Evolutionary conservation across 257 asterid species (phyloP).

Genomic region (Salvia hispanica): DNA sequence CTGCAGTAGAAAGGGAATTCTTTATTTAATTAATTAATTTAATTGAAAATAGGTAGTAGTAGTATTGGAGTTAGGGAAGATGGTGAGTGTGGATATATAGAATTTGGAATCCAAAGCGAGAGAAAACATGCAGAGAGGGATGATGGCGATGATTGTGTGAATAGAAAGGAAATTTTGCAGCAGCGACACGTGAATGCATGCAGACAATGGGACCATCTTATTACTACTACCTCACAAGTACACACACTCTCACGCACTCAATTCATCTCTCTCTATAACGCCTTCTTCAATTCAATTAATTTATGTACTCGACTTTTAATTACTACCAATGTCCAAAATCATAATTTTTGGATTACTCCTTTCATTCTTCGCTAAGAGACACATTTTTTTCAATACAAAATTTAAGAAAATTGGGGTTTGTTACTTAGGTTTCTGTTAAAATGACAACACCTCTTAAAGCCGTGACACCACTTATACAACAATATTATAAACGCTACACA

Average conservation of each 20-base stretch:
- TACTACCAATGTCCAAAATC: too few relatives aligned
- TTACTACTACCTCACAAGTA: conserved; percentile 38
- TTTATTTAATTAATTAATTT: not conserved
- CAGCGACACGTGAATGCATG: conserved; percentile 77
- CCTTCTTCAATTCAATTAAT: not conserved
- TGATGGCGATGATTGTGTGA: conserved; percentile 47
- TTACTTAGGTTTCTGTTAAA: too few relatives aligned
- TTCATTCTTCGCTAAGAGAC: too few relatives aligned
- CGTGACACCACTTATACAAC: too few relatives aligned
- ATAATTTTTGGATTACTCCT: too few relatives aligned
- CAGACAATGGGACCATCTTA: conserved; percentile 64
- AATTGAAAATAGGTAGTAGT: too few relatives aligned
- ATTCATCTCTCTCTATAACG: not conserved
- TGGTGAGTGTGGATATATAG: conserved; percentile 24
- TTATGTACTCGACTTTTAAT: too few relatives aligned
- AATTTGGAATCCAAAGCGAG: conserved; percentile 64
- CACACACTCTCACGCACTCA: conserved; percentile 1
- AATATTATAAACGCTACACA: too few relatives aligned
- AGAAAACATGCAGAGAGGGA: conserved; percentile 21
- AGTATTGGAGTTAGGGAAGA: not conserved
- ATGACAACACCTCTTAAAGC: too few relatives aligned
- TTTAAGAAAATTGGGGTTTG: too few relatives aligned
- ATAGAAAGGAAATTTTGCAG: conserved; percentile 45
- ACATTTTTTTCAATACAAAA: too few relatives aligned
- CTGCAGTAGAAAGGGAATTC: not conserved